Evolutionary conservation across 495 filamentous ascomycete genomes (phyloP).

Genomic region (Xylaria telfairii): DNA sequence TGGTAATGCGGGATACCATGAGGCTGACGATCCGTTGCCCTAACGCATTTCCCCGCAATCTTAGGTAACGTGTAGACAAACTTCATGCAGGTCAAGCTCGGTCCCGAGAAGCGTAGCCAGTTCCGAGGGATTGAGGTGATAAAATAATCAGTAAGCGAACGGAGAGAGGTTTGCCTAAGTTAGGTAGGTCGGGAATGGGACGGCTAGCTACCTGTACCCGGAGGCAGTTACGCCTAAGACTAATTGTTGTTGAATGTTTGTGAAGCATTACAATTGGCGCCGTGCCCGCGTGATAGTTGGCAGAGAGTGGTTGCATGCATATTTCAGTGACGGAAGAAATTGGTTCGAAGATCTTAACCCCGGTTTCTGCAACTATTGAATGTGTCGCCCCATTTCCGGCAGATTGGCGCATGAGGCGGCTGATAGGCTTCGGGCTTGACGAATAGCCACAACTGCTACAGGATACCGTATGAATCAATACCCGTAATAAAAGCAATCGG

Average conservation of each 20-base stretch:
- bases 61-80: not conserved
- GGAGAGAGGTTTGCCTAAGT: not conserved
- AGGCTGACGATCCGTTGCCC: not conserved
- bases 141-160: not conserved
- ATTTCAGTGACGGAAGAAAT: not conserved
- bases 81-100: not conserved
- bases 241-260: not conserved
- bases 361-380: not conserved
- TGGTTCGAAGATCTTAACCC: not conserved
- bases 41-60: not conserved
- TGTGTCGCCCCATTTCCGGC: not conserved
- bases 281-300: not conserved
- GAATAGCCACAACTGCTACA: not conserved
- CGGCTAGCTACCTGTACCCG: not conserved
- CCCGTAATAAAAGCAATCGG: not conserved
- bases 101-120: slow-evolving; percentile 1
- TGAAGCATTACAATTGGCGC: not conserved
- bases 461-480: not conserved
- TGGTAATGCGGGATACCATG: not conserved
- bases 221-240: not conserved
- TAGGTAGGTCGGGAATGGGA: too few species aligned
- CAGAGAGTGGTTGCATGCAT: not conserved
- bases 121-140: not conserved
- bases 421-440: slow-evolving; percentile 16
- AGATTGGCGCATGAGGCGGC: not conserved